Evolutionary conservation across 306 rosid genomes (phyloP).

Genomic region (Vachellia collinsii): DNA sequence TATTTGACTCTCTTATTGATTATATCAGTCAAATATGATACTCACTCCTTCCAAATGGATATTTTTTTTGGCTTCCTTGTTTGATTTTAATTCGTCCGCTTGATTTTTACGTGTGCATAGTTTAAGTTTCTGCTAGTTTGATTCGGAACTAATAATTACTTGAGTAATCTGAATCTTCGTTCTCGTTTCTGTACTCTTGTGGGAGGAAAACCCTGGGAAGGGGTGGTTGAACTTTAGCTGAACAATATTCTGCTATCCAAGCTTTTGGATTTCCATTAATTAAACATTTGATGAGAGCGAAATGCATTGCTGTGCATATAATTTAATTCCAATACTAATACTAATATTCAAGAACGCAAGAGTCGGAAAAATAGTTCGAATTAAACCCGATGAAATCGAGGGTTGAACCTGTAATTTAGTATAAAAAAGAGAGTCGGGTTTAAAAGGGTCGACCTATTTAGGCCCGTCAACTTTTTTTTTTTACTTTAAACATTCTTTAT

Average conservation of each 20-base stretch:
- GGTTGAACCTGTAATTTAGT: too few relatives aligned
- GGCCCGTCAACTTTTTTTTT: too few relatives aligned
- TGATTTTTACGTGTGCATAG: neutral
- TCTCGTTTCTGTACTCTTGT: neutral
- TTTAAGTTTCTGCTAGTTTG: neutral
- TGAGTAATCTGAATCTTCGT: neutral
- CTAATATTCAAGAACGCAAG: neutral
- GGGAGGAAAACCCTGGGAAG: neutral
- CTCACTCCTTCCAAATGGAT: neutral
- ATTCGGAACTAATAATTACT: neutral
- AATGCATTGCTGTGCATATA: neutral
- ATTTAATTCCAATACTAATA: neutral
- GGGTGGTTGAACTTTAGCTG: conserved; percentile 3
- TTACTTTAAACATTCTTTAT: too few relatives aligned
- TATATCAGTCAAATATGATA: too few relatives aligned
- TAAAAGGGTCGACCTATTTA: too few relatives aligned
- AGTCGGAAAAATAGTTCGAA: too few relatives aligned
- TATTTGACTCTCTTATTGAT: neutral
- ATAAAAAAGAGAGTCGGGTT: too few relatives aligned
- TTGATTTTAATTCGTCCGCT: neutral
- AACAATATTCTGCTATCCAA: neutral
- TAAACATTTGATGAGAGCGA: neutral
- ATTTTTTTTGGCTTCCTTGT: neutral
- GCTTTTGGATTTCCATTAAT: conserved; percentile 3
- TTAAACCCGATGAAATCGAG: too few relatives aligned